Evolutionary conservation across 2,329 filamentous ascomycete genomes (phyloP), one percentile per base, ranked within the genome.

Genomic region (Apiospora saccharicola): DNA sequence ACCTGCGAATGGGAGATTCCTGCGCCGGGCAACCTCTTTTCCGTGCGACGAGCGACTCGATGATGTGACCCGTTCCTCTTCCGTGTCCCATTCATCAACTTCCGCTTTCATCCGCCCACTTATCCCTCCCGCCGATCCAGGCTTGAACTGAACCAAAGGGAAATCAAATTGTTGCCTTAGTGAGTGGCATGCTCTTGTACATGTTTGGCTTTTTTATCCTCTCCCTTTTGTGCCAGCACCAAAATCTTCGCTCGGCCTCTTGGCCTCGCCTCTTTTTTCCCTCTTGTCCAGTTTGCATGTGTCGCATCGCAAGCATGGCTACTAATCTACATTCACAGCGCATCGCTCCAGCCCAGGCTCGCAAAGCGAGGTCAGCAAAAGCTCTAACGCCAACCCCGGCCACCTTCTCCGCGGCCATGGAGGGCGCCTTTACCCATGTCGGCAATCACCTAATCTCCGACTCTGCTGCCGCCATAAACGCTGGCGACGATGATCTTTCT

Each of bases 371-470:
- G 67, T 30, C 67, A 68, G 43, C 41, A 26, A 46, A 47, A 68
- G 44, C 67, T 47, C 4, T 41, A 6, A 34, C 67, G 8, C 47
- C 43, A n/a, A 47, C 67, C 41, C 44, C 41, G 67, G 67, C 67
- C 67, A 46, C 10, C 43, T 46, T 47, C 26, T 24, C 44, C 67
- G 47, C 76, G 73, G 86, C 77, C 77, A 96, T 96, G 94, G 94
- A 96, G 86, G 93, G 92, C 81, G 93, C 94, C 77, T 97, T 97
- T 82, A 96, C 92, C 75, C 93, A 96, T 84, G 90, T 96, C 79
- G 93, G 93, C 79, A 97, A 96, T 85, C 93, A 95, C 84, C 86
- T 95, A 77, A 91, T 96, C 80, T 95, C 93, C 79, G 93, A 95
- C 84, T 94, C 93, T 70, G 93, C 92, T 71, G 91, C 93, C 73